phyloP scores from a whole-genome alignment of 306 rosid species.

The Cucumis cinereus region DNA sequence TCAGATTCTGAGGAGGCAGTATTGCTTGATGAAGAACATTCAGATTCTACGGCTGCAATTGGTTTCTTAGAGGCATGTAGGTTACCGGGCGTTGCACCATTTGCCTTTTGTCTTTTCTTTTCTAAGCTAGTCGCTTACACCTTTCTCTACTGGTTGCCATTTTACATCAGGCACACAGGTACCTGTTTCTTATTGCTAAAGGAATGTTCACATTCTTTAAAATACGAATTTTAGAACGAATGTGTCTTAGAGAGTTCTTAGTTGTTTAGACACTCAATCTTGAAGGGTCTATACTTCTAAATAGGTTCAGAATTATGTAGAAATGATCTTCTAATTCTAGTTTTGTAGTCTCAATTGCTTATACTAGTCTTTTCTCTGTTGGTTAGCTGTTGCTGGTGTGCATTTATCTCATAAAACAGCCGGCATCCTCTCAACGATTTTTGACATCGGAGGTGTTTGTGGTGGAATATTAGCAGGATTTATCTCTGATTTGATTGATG shows the following conservation, averaged over 20 bases:
- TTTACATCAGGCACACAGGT: slow-evolving; percentile 77
- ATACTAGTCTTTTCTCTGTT: background rate
- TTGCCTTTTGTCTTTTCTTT: slow-evolving; percentile 77
- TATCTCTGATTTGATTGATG: slow-evolving; percentile 75
- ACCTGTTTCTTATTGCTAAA: background rate
- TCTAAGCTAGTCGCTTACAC: slow-evolving; percentile 95
- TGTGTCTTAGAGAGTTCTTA: background rate
- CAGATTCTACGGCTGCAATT: slow-evolving; percentile 51
- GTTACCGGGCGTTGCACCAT: slow-evolving; percentile 78
- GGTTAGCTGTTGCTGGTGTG: slow-evolving; percentile 74
- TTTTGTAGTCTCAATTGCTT: background rate
- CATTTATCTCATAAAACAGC: slow-evolving; percentile 67
- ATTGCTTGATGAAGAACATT: slow-evolving; percentile 27
- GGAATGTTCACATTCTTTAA: background rate
- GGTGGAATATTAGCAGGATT: slow-evolving; percentile 83
- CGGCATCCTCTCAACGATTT: slow-evolving; percentile 75
- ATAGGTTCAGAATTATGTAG: background rate
- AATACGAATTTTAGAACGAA: background rate
- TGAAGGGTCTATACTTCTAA: no score
- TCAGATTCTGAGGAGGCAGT: slow-evolving; percentile 53
- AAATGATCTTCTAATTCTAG: background rate
- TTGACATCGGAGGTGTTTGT: slow-evolving; percentile 78
- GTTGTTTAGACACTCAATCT: background rate
- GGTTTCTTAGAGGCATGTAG: slow-evolving; percentile 95
- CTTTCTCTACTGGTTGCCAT: slow-evolving; percentile 85